Base-by-base conservation (phyloP, 805 yeast species). In the Wickerhamiella dianesei region DNA sequence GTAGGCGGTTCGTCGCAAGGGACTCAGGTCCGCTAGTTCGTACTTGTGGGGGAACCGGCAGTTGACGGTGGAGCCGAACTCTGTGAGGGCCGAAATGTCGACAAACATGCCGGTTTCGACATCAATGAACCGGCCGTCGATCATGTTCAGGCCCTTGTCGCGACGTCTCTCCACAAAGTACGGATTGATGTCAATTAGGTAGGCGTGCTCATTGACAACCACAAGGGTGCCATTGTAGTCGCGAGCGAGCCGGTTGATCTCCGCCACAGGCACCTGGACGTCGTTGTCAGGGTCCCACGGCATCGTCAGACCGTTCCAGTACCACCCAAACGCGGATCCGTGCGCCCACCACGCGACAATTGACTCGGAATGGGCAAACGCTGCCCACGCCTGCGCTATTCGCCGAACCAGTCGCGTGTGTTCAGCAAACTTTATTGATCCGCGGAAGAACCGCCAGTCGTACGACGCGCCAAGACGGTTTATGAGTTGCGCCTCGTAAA, bases 381-480 rank as follows among this genome's bases (percentile, higher is more conserved):
- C 68, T 21, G 72, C 56, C 72, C 75, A 74, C n/a, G 71, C 70
- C 41, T 71, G 61, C 6, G 69, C 67, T 37, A 72, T 52, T 47
- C 67, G 67, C 50, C 74, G 76, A 51, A 77, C 64, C 3, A 76
- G 69, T 14, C 71, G 74, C 51, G 65, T 61, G 51, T 70, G 69
- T 43, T 64, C 65, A 37, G 62, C 56, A 39, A 63, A 64, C 25
- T 59, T 56, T 21, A 71, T 59, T 32, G 69, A 63, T 44, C 62
- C 59, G 53, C 69, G 71, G 69, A 78, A 80, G 53, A 77, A 79
- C 48, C 84, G 68, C 82, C 83, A 78, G 59, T 80, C 86, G 55
- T 77, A 78, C 12, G 32, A 25, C 9, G 32, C 32, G 12, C 32
- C 32, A 25, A 25, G 32, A 12, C 12, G 32, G 12, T 25, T 25